Base-by-base conservation (phyloP, 2,329 filamentous ascomycete species). In the Sporothrix pallida region DNA sequence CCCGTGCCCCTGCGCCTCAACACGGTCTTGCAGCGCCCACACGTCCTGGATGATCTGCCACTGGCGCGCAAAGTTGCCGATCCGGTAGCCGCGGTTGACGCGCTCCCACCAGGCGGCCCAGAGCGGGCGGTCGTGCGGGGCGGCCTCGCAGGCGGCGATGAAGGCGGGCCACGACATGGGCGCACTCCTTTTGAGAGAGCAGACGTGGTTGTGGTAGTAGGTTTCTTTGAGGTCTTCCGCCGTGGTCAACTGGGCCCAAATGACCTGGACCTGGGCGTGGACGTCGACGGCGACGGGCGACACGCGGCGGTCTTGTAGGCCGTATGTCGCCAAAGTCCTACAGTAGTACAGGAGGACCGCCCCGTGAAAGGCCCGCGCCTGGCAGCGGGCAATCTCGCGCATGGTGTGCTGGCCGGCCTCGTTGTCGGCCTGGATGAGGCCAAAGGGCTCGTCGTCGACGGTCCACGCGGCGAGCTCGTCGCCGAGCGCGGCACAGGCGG, bases 41-140 rank as follows among this genome's bases (percentile, higher is more conserved):
- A 91, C 86, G 78, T 90, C 89, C 76, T 87, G 83, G 3, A 90
- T 86, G 50, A 91, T 87, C 13, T 84, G 84, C 87, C 88, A 90
- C 3, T 88, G 87, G 75, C 88, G 83, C 75, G 85, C 85, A 73
- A 91, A 91, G 77, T 91, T 92, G 20, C 85, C 71, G 26, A 75
- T 75, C 12, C 54, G 60, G 52, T 75, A 75, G 12, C 23, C 13
- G 31, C 31, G 31, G 13, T 70, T 37, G 15, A 73, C 65, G 15
- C 71, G 58, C 42, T 60, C 15, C 71, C 74, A 75, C 74, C 71
- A 73, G 13, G 15, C 26, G 12, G 23, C 44, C 71, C 74, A 75
- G 15, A 31, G 15, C 1, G 31, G 50, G 6, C 74, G 60, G 44
- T 71, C 58, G 1, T 6, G 31, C 7, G 58, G 20, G 2, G 71